Conservation (phyloP, 768 basidiomycete genomes). For the Termitomyces sp. region DNA sequence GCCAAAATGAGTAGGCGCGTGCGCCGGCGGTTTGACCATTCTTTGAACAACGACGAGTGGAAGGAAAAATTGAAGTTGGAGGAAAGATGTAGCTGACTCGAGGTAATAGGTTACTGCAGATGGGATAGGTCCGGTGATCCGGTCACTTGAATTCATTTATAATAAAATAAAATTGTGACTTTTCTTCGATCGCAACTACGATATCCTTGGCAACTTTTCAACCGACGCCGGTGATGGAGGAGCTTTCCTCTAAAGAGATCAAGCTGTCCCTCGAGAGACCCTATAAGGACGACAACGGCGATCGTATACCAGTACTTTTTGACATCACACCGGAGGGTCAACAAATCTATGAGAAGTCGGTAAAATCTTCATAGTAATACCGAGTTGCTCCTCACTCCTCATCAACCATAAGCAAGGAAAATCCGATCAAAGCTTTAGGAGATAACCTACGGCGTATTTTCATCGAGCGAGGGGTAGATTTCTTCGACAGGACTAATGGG, state of each 20-base stretch:
- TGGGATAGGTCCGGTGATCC: constrained; percentile 15
- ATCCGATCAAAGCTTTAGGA: constrained; percentile 53
- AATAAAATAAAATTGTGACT: not conserved
- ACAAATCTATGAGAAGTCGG: constrained; percentile 69
- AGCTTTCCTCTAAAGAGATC: constrained; percentile 51
- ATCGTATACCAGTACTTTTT: constrained; percentile 51
- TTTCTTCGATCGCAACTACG: not conserved
- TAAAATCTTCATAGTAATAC: constrained; percentile 9
- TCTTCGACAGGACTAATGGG: constrained; percentile 45
- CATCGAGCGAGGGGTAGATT: constrained; percentile 66
- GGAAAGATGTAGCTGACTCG: constrained; percentile 8
- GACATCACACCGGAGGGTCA: constrained; percentile 71
- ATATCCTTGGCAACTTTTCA: not conserved
- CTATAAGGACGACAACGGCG: constrained; percentile 74
- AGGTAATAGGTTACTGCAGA: constrained; percentile 7
- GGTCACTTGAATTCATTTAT: constrained; percentile 2
- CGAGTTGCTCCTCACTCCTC: constrained; percentile 8
- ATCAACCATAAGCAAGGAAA: constrained; percentile 38
- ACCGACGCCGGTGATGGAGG: constrained; percentile 10
- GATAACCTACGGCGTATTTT: constrained; percentile 67
- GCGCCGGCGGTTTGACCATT: constrained; percentile 34
- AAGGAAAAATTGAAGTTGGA: constrained; percentile 1
- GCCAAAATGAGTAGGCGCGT: constrained; percentile 10
- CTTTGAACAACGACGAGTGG: not conserved
- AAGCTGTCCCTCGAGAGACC: constrained; percentile 72